Evolutionary conservation across 2,329 filamentous ascomycete genomes (phyloP), one percentile per base, ranked within the genome.

Genomic region (Pseudopithomyces chartarum): DNA sequence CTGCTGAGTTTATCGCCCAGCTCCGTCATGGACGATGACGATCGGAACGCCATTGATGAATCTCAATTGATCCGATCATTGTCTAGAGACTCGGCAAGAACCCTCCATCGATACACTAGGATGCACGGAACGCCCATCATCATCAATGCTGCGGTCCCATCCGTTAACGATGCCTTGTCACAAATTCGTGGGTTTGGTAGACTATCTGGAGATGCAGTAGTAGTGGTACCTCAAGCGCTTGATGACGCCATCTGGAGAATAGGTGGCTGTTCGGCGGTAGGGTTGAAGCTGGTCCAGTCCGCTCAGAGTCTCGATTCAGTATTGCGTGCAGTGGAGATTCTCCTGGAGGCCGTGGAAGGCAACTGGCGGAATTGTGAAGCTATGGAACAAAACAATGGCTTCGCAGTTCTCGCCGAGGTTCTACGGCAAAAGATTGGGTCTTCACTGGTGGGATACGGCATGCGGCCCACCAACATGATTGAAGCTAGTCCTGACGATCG

Each of bases 351-450:
- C 58, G 90, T 97, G 48, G 89, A 90, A 63, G 89, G 90, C 61
- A 98, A 90, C 71, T 99, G 96, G 95, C 86, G 95, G 61, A 98
- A 98, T 64, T 98, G 95, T 64, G 96, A 99, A 73, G 93, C 95
- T 23, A 97, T 99, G 90, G 95, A 99, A 75, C 88, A 91, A 67
- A 92, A 96, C 57, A 95, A 96, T 64, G 96, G 94, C 0, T 99
- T 97, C 71, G 90, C 91, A 23, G 90, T 98, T 34, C 79, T 99
- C 49, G 90, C 90, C 39, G 87, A 92, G 75, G 82, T 98, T 17
- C 78, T 99, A 22, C 88, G 92, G 53, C 90, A 91, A 53, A 97
- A 97, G 73, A 81, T 97, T 32, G 90, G 89, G 5, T 69, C 77
- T 47, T 78, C 76, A 48, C 63, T 62, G 54, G 74, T 70, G 50